These are phyloP conservation scores for Colletotrichum paranaense DNA, from an alignment of 2,329 filamentous ascomycete genomes.

Conservation along the genomic window DNA sequence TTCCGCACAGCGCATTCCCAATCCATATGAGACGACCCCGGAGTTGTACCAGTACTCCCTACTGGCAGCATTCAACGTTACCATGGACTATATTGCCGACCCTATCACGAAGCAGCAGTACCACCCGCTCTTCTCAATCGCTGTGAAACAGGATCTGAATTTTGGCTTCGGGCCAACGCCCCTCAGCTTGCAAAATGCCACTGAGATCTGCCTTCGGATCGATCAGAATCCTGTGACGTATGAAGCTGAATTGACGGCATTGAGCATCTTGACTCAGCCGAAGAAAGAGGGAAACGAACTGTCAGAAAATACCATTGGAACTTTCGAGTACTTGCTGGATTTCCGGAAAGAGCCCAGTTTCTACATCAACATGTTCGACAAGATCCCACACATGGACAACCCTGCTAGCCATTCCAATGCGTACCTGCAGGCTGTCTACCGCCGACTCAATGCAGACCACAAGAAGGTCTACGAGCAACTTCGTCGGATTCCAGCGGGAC, in stretches of 20 bases:
- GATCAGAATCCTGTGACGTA: conserved; percentile 14
- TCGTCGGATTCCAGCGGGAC: conserved; percentile 50
- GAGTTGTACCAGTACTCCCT: not conserved
- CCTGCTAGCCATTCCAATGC: conserved; percentile 5
- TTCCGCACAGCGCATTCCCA: conserved; percentile 8
- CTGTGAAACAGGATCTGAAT: not conserved
- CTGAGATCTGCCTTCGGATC: conserved; percentile 12
- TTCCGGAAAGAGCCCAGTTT: conserved; percentile 18
- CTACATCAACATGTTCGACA: conserved; percentile 19
- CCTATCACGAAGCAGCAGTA: conserved; percentile 6
- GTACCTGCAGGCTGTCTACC: conserved; percentile 1
- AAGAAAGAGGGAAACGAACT: not conserved
- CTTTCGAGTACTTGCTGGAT: conserved; percentile 26
- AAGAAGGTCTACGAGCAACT: conserved; percentile 48
- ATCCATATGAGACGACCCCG: conserved; percentile 6
- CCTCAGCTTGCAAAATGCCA: conserved; percentile 2
- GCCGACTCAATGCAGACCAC: conserved; percentile 51
- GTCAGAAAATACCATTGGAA: not conserved
- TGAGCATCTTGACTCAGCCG: conserved; percentile 15
- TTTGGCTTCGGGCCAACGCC: not conserved
- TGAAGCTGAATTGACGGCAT: conserved; percentile 21
- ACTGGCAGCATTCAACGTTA: conserved; percentile 22
- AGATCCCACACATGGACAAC: conserved; percentile 29
- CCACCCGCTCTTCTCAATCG: conserved; percentile 10
- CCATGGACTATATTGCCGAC: conserved; percentile 20